These are phyloP conservation scores for Pseudopyricularia javanii DNA, from an alignment of 2,329 filamentous ascomycete genomes.

Conservation along the genomic window DNA sequence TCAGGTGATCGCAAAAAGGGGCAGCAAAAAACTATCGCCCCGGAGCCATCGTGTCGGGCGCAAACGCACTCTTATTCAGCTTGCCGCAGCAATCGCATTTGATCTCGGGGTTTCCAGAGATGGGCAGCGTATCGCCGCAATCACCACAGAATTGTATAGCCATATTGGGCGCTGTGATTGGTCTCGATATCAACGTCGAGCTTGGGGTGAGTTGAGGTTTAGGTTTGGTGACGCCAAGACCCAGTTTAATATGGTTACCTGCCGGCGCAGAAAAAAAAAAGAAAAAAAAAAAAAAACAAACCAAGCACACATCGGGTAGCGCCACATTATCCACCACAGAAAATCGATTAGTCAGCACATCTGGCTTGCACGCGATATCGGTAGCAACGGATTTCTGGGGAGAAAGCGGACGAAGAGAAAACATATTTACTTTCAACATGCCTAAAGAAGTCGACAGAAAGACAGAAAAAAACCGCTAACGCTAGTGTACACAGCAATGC, in stretches of 20 bases:
- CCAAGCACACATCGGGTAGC: slow-evolving; percentile 16
- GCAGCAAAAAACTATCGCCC: too few relatives aligned
- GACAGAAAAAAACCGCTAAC: background rate
- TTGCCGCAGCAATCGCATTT: slow-evolving; percentile 1
- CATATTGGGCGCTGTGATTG: background rate
- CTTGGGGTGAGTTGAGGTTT: too few relatives aligned
- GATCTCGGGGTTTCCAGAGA: background rate
- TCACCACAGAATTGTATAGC: slow-evolving; percentile 1
- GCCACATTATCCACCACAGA: background rate
- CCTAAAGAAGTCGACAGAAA: background rate
- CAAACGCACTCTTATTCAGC: background rate
- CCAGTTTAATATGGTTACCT: background rate
- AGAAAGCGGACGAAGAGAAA: too few relatives aligned
- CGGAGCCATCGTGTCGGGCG: too few relatives aligned
- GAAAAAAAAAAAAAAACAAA: slow-evolving; percentile 38
- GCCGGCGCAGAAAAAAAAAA: slow-evolving; percentile 5
- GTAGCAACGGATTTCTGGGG: too few relatives aligned
- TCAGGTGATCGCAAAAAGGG: background rate
- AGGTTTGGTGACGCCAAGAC: background rate
- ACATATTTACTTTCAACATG: too few relatives aligned
- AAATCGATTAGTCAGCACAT: background rate
- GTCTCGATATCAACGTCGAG: background rate
- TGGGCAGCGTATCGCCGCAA: slow-evolving; percentile 1
- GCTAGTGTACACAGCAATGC: background rate
- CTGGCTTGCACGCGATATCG: too few relatives aligned